These are phyloP conservation scores for Phyllosticta citrichinensis DNA, from an alignment of 2,329 filamentous ascomycete species.

Conservation along the genomic window DNA sequence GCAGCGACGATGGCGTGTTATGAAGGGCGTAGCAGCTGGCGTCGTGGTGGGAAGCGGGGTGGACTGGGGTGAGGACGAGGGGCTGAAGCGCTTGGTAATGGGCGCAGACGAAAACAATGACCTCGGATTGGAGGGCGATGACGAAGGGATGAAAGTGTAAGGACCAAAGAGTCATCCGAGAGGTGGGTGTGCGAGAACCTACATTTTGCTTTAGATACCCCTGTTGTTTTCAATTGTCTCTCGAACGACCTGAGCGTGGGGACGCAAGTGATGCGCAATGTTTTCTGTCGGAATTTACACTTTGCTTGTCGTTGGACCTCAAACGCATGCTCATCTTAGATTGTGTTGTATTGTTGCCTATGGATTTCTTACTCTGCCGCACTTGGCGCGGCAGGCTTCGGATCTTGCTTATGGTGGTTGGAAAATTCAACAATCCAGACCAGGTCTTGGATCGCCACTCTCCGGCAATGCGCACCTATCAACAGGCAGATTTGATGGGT, in stretches of 20 bases:
- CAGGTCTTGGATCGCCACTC: too few species aligned
- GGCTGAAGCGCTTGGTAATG: slow-evolving; percentile 54
- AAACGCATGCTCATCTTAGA: too few species aligned
- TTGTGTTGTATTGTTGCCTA: too few species aligned
- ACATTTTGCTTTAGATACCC: background rate
- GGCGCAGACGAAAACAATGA: slow-evolving; percentile 49
- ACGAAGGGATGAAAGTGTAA: background rate
- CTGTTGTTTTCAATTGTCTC: background rate
- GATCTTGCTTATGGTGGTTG: too few species aligned
- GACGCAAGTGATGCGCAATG: too few species aligned
- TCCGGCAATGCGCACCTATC: too few species aligned
- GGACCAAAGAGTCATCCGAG: background rate
- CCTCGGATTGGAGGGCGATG: background rate
- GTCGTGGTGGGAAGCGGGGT: slow-evolving; percentile 73
- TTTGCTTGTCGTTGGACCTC: too few species aligned
- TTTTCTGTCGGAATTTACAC: too few species aligned
- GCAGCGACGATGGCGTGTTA: slow-evolving; percentile 58
- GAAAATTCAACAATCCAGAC: too few species aligned
- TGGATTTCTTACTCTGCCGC: too few species aligned
- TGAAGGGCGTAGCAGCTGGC: slow-evolving; percentile 71
- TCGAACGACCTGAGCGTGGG: background rate
- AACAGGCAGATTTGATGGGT: too few species aligned
- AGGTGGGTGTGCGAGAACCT: background rate
- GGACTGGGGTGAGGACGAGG: slow-evolving; percentile 64
- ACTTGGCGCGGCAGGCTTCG: too few species aligned